Conservation (phyloP, 768 basidiomycete species). For the Trametes sanguinea region DNA sequence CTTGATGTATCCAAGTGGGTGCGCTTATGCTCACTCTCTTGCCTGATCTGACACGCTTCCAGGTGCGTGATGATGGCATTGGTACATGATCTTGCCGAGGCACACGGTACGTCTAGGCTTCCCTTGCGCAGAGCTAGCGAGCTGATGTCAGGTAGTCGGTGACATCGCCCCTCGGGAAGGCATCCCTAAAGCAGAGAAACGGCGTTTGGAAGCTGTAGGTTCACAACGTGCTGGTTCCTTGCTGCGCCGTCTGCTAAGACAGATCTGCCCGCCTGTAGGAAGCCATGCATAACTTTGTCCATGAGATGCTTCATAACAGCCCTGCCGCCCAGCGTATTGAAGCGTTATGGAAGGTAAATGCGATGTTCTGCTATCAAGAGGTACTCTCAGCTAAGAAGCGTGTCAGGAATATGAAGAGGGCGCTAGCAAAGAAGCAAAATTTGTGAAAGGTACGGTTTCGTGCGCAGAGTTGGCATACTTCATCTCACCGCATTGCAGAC, state of each 20-base stretch:
- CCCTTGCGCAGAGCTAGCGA: background rate
- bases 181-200: slow-evolving; percentile 80
- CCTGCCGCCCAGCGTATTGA: slow-evolving; percentile 69
- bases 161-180: slow-evolving; percentile 92
- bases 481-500: slow-evolving; percentile 45
- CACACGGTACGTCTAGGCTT: slow-evolving; percentile 58
- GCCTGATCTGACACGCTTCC: slow-evolving; percentile 28
- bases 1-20: slow-evolving; percentile 75
- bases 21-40: background rate
- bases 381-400: too few relatives aligned
- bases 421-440: slow-evolving; percentile 70
- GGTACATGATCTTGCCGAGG: slow-evolving; percentile 96
- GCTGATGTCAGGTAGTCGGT: slow-evolving; percentile 59
- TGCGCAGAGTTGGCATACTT: background rate
- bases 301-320: slow-evolving; percentile 83
- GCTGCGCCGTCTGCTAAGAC: too few relatives aligned
- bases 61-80: slow-evolving; percentile 86
- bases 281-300: slow-evolving; percentile 88
- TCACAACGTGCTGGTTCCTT: background rate
- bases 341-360: slow-evolving; percentile 65
- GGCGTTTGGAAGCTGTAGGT: slow-evolving; percentile 67
- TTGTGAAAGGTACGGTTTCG: slow-evolving; percentile 70
- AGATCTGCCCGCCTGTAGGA: slow-evolving; percentile 46
- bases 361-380: background rate
- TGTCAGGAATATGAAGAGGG: slow-evolving; percentile 92